phyloP scores from a whole-genome alignment of 2,329 filamentous ascomycete species.

The Microcera coccophila region DNA sequence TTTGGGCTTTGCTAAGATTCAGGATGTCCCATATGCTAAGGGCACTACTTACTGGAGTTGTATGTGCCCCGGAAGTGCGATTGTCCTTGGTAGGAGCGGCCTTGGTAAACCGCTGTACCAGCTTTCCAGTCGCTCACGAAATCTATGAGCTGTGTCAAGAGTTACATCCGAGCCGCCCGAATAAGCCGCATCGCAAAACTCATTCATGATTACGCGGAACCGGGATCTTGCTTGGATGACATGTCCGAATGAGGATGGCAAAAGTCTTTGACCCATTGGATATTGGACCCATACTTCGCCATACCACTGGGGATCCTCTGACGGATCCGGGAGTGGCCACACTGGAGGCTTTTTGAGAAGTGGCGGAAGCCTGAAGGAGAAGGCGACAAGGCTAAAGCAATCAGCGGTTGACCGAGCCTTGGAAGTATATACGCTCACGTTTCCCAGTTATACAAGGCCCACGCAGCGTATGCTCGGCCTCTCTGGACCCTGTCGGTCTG shows the following conservation, averaged over 20 bases:
- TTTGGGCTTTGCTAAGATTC: too few relatives aligned
- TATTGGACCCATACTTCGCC: slow-evolving; percentile 38
- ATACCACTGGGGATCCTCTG: slow-evolving; percentile 26
- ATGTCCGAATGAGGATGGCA: slow-evolving; percentile 24
- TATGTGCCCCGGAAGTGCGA: slow-evolving; percentile 34
- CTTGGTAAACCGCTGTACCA: slow-evolving; percentile 30
- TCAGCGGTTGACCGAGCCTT: background rate
- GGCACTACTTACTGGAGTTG: slow-evolving; percentile 34
- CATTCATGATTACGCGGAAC: slow-evolving; percentile 35
- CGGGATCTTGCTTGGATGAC: slow-evolving; percentile 26
- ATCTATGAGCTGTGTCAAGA: slow-evolving; percentile 17
- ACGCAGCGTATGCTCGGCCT: slow-evolving; percentile 29
- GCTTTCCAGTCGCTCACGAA: slow-evolving; percentile 15
- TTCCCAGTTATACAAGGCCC: slow-evolving; percentile 36
- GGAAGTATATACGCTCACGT: slow-evolving; percentile 14
- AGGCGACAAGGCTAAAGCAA: slow-evolving; percentile 18
- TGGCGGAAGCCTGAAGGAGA: slow-evolving; percentile 26
- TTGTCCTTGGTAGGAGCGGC: slow-evolving; percentile 25
- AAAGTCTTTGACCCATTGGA: slow-evolving; percentile 22
- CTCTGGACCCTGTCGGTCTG: slow-evolving; percentile 16
- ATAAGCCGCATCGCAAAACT: slow-evolving; percentile 21
- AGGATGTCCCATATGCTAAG: too few relatives aligned
- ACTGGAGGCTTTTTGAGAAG: slow-evolving; percentile 28
- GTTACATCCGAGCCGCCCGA: slow-evolving; percentile 11
- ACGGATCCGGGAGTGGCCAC: slow-evolving; percentile 29